A percentile compares a stretch with the other conserved stretches of the same genome.
Conservation (phyloP, 805 yeast species). For the Vanderwaltozyma polyspora region DNA sequence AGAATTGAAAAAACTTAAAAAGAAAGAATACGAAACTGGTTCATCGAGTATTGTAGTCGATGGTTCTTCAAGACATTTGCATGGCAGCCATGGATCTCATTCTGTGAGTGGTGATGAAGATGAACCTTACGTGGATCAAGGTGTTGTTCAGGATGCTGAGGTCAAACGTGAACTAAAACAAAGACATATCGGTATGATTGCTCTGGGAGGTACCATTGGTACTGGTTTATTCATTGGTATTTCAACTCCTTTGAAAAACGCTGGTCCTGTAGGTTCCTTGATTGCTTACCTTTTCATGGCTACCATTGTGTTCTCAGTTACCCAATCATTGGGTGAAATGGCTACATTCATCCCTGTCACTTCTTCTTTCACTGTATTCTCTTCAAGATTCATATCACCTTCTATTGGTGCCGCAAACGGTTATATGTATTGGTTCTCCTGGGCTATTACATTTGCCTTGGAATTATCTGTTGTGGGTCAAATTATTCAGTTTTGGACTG, state of each 20-base stretch:
- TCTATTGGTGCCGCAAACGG: constrained; percentile 64
- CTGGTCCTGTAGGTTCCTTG: constrained; percentile 62
- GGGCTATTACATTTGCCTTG: constrained; percentile 68
- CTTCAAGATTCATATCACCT: constrained; percentile 58
- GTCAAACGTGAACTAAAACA: constrained; percentile 52
- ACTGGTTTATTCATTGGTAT: constrained; percentile 67
- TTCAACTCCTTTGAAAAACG: constrained; percentile 38
- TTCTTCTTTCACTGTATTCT: constrained; percentile 56
- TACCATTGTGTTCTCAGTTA: constrained; percentile 49
- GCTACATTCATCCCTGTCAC: constrained; percentile 65
- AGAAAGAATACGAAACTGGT: neutral
- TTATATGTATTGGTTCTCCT: constrained; percentile 66
- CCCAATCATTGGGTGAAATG: constrained; percentile 72
- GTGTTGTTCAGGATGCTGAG: constrained; percentile 28
- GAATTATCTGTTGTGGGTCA: constrained; percentile 66
- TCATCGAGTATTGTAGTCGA: neutral
- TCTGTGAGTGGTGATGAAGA: neutral
- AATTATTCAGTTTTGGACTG: constrained; percentile 53
- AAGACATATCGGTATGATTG: constrained; percentile 64
- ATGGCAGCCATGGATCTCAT: neutral
- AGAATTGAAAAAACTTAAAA: neutral
- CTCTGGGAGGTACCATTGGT: constrained; percentile 72
- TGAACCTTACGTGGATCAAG: constrained; percentile 4
- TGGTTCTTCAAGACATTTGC: neutral
- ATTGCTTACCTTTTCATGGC: constrained; percentile 60